Percentiles rank a stretch among this genome's conserved stretches.
These are phyloP conservation scores for Laburnicola sp. DNA, from an alignment of 2,329 filamentous ascomycete species.

Conservation along the genomic window DNA sequence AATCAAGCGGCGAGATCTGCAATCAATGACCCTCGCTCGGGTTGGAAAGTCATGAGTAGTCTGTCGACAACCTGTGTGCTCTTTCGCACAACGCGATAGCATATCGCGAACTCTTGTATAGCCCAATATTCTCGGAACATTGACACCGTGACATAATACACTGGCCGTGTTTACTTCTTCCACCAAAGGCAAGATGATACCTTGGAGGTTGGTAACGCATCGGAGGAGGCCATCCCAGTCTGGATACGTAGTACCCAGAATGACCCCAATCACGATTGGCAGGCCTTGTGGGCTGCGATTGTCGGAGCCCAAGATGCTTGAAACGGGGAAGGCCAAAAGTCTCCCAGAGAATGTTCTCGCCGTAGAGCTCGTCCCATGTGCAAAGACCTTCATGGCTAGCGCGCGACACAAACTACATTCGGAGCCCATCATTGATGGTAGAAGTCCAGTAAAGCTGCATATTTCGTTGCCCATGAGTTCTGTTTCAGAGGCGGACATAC, in stretches of 20 bases:
- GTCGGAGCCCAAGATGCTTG: neutral
- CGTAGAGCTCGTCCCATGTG: neutral
- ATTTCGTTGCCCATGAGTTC: neutral
- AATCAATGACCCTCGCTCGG: slow-evolving; percentile 1
- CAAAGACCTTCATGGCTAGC: neutral
- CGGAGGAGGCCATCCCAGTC: neutral
- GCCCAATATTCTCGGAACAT: neutral
- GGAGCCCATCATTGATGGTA: neutral
- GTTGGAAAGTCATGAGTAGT: neutral
- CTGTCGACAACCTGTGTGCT: neutral
- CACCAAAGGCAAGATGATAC: neutral
- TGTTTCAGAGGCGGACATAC: neutral
- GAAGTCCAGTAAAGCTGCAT: neutral
- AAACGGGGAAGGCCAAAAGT: neutral
- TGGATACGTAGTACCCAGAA: neutral
- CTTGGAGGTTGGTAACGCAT: neutral
- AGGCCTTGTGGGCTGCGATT: neutral
- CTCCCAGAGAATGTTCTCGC: neutral
- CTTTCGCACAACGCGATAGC: neutral
- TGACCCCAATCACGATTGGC: neutral
- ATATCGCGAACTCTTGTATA: neutral
- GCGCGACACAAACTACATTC: neutral
- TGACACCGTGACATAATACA: neutral
- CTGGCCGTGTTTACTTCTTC: neutral
- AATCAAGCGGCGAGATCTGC: neutral